Evolutionary conservation across 306 rosid genomes (phyloP).

Genomic region (Trichosanthes truncata): DNA sequence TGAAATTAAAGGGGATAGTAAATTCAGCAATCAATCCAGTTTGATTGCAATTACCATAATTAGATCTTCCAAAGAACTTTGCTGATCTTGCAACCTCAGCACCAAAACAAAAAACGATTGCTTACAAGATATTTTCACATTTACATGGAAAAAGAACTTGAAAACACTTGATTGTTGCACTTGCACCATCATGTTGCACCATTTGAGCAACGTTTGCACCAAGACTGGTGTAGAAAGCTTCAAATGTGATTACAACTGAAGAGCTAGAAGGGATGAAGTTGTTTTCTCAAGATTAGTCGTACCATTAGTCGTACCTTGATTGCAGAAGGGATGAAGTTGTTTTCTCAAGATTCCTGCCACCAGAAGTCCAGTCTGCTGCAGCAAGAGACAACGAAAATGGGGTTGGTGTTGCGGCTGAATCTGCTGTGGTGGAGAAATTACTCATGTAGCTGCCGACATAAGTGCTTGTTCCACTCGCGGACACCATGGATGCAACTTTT

Average conservation of each 20-base stretch:
- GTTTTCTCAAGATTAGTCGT: slow-evolving; percentile 37
- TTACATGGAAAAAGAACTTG: not conserved
- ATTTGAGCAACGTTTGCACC: not conserved
- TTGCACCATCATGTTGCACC: no score
- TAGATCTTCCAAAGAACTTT: not conserved
- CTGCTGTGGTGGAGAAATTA: slow-evolving; percentile 26
- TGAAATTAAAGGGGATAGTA: not conserved
- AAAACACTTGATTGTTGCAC: not conserved
- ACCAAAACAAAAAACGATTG: not conserved
- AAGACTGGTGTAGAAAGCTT: not conserved
- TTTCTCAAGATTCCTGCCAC: slow-evolving; percentile 30
- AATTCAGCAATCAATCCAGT: not conserved
- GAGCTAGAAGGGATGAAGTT: slow-evolving; percentile 11
- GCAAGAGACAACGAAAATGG: slow-evolving; percentile 29
- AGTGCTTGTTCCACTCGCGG: no score
- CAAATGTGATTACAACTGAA: not conserved
- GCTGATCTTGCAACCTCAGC: not conserved
- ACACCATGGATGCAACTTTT: slow-evolving; percentile 25
- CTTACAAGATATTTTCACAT: not conserved
- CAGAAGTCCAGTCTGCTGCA: slow-evolving; percentile 10
- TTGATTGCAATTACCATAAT: not conserved
- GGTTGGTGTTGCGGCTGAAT: slow-evolving; percentile 23
- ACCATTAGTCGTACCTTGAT: slow-evolving; percentile 10
- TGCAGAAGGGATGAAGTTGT: slow-evolving; percentile 30
- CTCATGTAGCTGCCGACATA: slow-evolving; percentile 34